Evolutionary conservation across 148 eudicot species (phyloP), one percentile per base, ranked within the genome.

Genomic region (Rhododendron ferrugineum): DNA sequence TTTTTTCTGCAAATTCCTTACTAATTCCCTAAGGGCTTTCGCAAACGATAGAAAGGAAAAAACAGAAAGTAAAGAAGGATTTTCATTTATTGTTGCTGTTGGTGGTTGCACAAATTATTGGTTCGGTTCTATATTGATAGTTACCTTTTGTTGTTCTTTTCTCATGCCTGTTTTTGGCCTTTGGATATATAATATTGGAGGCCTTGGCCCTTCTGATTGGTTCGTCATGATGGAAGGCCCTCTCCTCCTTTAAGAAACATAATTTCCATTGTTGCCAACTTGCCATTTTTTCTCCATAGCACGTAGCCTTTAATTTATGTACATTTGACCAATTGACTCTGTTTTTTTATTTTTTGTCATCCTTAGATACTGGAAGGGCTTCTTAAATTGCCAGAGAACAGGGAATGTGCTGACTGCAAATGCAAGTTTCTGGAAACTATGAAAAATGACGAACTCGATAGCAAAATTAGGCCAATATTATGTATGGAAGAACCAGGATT

Each of bases 341-440:
- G 40, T 37, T 15, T 0, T 32, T 37, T 37, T 37, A 3, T 60
- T 60, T 22, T 62, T n/a, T 23, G 28, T 62, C 87, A 32, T 86
- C 28, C 82, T 73, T 93, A 95, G 99, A 91, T 96, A 76, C 89
- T 96, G 89, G 98, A 95, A 88, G 98, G 96, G 88, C 97, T 96
- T 89, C 94, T 96, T 79, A 96, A 92, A 89, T 91, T 94, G 90
- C 98, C 97, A 37, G 96, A 96, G 86, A 96, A 96, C 85, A 93
- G 96, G 89, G 99, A 96, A 84, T 96, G 98, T 86, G 98, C 99
- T 81, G 97, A 95, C 87, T 96, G 98, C 90, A 96, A 96, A 89
- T 28, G 93, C 90, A 96, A 95, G 97, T 47, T 66, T 73, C 30
- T 60, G 79, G 26, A 52, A 37, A 80, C 68, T 73, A 28, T 79